A percentile compares a stretch with the other conserved stretches of the same genome.
phyloP scores from a whole-genome alignment of 1,284 basidiomycete species.

The Ceratobasidium sp. region DNA sequence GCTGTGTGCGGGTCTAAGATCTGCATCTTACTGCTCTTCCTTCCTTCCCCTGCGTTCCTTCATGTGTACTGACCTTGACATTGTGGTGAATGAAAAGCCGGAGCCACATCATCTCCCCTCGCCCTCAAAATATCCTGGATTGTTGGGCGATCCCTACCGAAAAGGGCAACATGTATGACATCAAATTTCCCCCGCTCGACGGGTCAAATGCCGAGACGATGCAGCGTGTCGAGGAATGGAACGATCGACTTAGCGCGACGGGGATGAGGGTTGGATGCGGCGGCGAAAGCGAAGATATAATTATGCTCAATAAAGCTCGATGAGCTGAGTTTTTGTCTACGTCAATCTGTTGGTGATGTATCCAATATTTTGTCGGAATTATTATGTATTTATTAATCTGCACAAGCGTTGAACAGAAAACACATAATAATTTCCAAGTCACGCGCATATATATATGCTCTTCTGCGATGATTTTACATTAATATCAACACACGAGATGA shows the following conservation, averaged over 20 bases:
- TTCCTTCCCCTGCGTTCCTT: too few relatives aligned
- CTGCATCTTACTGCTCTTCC: too few relatives aligned
- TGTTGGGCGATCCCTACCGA: slow-evolving; percentile 3
- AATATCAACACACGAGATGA: too few relatives aligned
- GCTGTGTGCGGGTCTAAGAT: too few relatives aligned
- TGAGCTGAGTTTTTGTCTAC: too few relatives aligned
- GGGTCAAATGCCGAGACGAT: background rate
- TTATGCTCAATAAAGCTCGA: slow-evolving; percentile 2
- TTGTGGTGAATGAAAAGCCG: background rate
- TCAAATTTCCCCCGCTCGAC: background rate
- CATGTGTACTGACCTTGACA: background rate
- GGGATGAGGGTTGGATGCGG: slow-evolving; percentile 14
- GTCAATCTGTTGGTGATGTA: too few relatives aligned
- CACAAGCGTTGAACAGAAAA: too few relatives aligned
- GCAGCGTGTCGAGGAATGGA: slow-evolving; percentile 8
- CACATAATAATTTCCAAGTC: too few relatives aligned
- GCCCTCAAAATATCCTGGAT: background rate
- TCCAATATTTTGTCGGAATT: too few relatives aligned
- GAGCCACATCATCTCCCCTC: background rate
- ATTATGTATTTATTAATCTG: too few relatives aligned
- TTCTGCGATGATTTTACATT: too few relatives aligned
- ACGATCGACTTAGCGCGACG: background rate
- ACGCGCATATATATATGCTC: too few relatives aligned
- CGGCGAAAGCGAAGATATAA: background rate
- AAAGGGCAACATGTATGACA: background rate